These are phyloP conservation scores for Solanum peruvianum DNA, from an alignment of 257 asterid species.

Conservation along the genomic window DNA sequence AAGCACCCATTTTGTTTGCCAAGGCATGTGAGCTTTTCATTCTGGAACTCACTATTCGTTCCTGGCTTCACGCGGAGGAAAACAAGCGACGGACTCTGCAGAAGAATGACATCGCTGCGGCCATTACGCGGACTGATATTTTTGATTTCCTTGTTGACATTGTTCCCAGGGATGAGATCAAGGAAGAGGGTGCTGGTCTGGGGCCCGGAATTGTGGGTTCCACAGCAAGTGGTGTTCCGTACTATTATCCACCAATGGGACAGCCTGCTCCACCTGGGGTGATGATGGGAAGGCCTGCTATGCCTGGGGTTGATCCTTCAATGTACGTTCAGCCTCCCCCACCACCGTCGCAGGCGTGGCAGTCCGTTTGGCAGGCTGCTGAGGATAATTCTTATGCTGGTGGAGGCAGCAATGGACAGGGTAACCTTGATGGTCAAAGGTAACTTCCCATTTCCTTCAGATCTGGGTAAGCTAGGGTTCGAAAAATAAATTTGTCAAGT, in stretches of 20 bases:
- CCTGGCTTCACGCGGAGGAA: constrained; percentile 97
- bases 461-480: neutral
- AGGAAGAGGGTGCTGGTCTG: constrained; percentile 49
- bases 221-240: constrained; percentile 61
- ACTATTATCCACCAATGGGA: constrained; percentile 69
- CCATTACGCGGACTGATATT: constrained; percentile 80
- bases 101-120: constrained; percentile 89
- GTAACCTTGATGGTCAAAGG: constrained; percentile 63
- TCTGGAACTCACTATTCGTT: constrained; percentile 81
- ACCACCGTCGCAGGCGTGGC: constrained; percentile 82
- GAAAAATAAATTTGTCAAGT: neutral
- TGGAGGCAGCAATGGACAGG: constrained; percentile 47
- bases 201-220: constrained; percentile 25
- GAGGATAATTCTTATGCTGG: constrained; percentile 56
- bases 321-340: constrained; percentile 53
- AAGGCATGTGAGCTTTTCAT: constrained; percentile 94
- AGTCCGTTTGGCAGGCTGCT: constrained; percentile 64
- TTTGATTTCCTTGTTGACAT: constrained; percentile 83
- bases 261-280: constrained; percentile 41
- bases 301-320: constrained; percentile 51
- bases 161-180: constrained; percentile 83
- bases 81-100: constrained; percentile 85
- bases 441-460: constrained; percentile 4
- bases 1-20: constrained; percentile 85
- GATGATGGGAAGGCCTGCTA: constrained; percentile 71